Conservation (phyloP, 805 yeast species). For the Zygosaccharomyces bisporus region DNA sequence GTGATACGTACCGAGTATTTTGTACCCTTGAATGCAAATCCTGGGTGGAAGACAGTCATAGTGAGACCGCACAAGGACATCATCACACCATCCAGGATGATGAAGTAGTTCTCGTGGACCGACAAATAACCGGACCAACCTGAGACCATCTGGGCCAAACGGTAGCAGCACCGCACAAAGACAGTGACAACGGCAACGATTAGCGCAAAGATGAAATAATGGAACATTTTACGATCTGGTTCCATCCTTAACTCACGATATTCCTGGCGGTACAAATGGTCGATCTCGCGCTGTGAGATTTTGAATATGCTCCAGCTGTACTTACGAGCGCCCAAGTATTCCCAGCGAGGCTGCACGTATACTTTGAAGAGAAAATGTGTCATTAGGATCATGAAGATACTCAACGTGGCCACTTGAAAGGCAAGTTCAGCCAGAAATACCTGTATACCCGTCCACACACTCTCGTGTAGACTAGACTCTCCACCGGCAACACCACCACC, state of each 20-base stretch:
- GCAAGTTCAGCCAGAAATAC: slow-evolving; percentile 76
- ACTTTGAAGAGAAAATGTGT: slow-evolving; percentile 44
- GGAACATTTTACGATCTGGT: slow-evolving; percentile 36
- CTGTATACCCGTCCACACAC: slow-evolving; percentile 25
- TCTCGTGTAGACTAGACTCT: slow-evolving; percentile 18
- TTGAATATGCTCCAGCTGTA: slow-evolving; percentile 15
- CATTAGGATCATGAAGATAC: slow-evolving; percentile 52
- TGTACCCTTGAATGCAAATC: slow-evolving; percentile 45
- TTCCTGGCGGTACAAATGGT: slow-evolving; percentile 28
- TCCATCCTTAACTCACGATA: slow-evolving; percentile 29
- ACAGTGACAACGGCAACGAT: slow-evolving; percentile 50
- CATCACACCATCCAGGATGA: slow-evolving; percentile 62
- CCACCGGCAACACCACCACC: slow-evolving; percentile 77
- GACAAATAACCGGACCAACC: slow-evolving; percentile 64
- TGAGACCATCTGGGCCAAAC: slow-evolving; percentile 66
- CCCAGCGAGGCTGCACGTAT: slow-evolving; percentile 30
- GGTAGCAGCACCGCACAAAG: slow-evolving; percentile 64
- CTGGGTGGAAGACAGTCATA: slow-evolving; percentile 61
- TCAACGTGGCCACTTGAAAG: slow-evolving; percentile 70
- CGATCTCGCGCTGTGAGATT: slow-evolving; percentile 22
- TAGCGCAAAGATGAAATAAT: slow-evolving; percentile 44
- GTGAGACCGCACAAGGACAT: slow-evolving; percentile 46
- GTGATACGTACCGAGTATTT: slow-evolving; percentile 25
- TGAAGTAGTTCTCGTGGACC: slow-evolving; percentile 53
- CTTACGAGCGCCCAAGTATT: slow-evolving; percentile 21